Evolutionary conservation across 2,329 filamentous ascomycete species (phyloP), one percentile per base, ranked within the genome.

Genomic region (Apiospora kogelbergensis): DNA sequence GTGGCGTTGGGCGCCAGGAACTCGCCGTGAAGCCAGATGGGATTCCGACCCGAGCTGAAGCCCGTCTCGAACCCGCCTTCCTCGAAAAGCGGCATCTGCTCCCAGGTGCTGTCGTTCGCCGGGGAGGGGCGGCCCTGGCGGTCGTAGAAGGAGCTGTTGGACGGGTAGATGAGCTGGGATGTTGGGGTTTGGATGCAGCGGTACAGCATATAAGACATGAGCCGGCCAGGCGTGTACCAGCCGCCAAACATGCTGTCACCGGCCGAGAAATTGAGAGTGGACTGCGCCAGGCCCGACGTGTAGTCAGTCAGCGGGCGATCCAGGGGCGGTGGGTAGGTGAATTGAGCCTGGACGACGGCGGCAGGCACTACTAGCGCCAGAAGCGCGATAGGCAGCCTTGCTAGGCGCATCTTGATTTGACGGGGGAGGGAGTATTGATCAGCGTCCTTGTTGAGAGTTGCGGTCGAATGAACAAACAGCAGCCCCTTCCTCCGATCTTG

Each of bases 201-300:
- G 53, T 60, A 60, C 26, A 60, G 53, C 53, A 60, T 11, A 30
- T 37, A 60, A 1, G 53, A 60, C 53, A 37, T 60, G 53, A 37
- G 30, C 7, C 9, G 6, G 7, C 53, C 53, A 3, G 53, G 53
- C 1, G 53, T 60, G 17, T 10, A 13, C 53, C 53, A 60, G 53
- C 53, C 53, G 53, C 53, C 53, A 30, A n/a, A 60, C 53, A 60
- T 37, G 53, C 20, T 60, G 53, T 60, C 53, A 30, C 53, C 53
- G 7, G 10, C 53, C 6, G 53, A 60, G 17, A 60, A 60, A 20
- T 60, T 60, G 53, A 60, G 53, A 3, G 53, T 2, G 7, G 53
- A n/a, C 17, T 60, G 7, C 9, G 30, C 53, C 20, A 60, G 53
- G 17, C 53, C 53, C 17, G 53, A 60, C 30, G 53, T 60, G 30